Base-by-base conservation (phyloP, 2,329 filamentous ascomycete genomes). In the Byssoonygena ceratinophila region DNA sequence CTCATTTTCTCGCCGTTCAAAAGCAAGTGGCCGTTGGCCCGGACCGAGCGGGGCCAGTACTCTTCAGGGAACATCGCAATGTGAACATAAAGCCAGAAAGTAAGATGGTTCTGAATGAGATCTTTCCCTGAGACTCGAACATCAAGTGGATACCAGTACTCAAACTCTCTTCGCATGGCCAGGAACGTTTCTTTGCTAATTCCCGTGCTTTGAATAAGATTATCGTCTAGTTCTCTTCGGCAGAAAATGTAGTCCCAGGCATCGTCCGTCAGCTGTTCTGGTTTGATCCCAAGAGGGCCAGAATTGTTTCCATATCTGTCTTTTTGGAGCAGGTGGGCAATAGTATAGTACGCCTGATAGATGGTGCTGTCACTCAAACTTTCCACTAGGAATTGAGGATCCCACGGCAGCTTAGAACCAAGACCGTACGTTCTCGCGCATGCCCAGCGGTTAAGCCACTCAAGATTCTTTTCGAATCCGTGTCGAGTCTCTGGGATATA, bases 1-100 rank as follows among this genome's bases (percentile, higher is more conserved):
- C 83, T 85, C 92, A 98, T 98, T 79, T 98, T 98, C 67, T 95
- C 87, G 46, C 91, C 91, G 67, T 98, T 98, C 58, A 98, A 77
- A 69, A 94, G 81, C 63, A 97, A 73, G 71, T 97, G 91, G 1
- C 92, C 92, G 65, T 98, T 98, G 57, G 86, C 83, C 59, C 92
- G 85, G 59, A 97, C 78, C 57, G 83, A 83, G 48, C 79, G 79
- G 9, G 92, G 92, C 89, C 91, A 96, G 75, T 89, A 94, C 68
- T 91, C 81, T 54, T 80, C 79, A 11, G 83, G 80, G 77, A 96
- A 97, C 40, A 98, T 78, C 9, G 92, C 92, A 58, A 92, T 70
- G 69, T 97, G 92, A 60, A 91, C 84, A 73, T 97, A 97, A 51
- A 97, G 78, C 78, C 86, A 92, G 76, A 97, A 96, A 11, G 89